These are phyloP conservation scores for Blastobotrys apis DNA, from an alignment of 1,139 yeast species.

Conservation along the genomic window DNA sequence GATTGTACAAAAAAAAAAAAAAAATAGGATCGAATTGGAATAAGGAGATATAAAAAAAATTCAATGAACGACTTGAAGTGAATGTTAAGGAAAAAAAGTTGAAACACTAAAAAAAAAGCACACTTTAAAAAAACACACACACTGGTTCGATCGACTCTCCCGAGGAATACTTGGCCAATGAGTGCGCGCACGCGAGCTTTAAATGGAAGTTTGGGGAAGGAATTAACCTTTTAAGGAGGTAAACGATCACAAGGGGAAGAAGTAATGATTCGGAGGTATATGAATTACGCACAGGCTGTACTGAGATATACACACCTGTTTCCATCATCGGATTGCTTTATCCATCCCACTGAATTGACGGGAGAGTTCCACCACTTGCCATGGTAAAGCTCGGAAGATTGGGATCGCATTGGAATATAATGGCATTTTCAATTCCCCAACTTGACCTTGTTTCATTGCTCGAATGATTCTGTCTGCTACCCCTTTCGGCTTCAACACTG, in stretches of 20 bases:
- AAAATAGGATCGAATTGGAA: too few species aligned
- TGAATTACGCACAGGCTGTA: too few species aligned
- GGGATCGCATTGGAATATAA: conserved; percentile 73
- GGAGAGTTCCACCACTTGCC: conserved; percentile 58
- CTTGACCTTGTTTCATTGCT: conserved; percentile 55
- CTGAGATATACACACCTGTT: too few species aligned
- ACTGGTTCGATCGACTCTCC: too few species aligned
- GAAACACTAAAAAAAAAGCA: background rate
- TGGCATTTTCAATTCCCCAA: conserved; percentile 71
- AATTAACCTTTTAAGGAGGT: too few species aligned
- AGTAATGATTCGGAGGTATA: too few species aligned
- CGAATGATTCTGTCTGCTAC: conserved; percentile 59
- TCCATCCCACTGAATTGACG: conserved; percentile 63
- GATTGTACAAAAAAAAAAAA: conserved; percentile 1
- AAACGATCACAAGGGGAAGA: too few species aligned
- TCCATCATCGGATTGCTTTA: conserved; percentile 17
- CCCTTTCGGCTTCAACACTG: conserved; percentile 62
- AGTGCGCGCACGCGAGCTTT: too few species aligned
- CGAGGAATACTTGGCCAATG: too few species aligned
- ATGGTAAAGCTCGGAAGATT: conserved; percentile 62
- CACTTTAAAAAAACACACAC: too few species aligned
- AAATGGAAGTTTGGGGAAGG: too few species aligned
- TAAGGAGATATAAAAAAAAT: conserved; percentile 1
- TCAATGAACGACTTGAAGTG: background rate
- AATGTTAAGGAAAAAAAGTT: background rate